phyloP scores from a whole-genome alignment of 768 basidiomycete genomes.

The Mycena albidolilacea region DNA sequence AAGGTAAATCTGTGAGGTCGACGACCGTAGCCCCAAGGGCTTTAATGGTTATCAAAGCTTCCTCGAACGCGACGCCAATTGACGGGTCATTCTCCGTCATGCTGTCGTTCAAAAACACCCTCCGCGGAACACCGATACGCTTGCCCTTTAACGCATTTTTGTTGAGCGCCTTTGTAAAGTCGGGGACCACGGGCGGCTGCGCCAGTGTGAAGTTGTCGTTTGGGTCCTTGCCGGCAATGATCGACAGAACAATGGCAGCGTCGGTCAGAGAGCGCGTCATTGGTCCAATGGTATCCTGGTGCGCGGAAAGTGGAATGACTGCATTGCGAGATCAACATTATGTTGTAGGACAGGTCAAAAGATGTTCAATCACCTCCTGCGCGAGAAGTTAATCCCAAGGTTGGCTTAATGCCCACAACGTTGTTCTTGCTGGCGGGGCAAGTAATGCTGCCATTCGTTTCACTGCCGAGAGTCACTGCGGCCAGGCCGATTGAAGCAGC shows the following conservation, averaged over 20 bases:
- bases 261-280: slow-evolving; percentile 55
- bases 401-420: slow-evolving; percentile 58
- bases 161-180: slow-evolving; percentile 57
- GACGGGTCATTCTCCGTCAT: slow-evolving; percentile 35
- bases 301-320: slow-evolving; percentile 62
- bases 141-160: slow-evolving; percentile 55
- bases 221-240: no score
- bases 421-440: slow-evolving; percentile 59
- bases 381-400: slow-evolving; percentile 57
- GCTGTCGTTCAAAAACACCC: slow-evolving; percentile 42
- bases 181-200: slow-evolving; percentile 57
- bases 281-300: slow-evolving; percentile 57
- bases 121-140: slow-evolving; percentile 62
- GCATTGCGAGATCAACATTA: neutral
- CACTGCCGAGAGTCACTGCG: slow-evolving; percentile 50
- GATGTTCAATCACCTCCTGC: slow-evolving; percentile 46
- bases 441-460: slow-evolving; percentile 64
- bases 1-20: slow-evolving; percentile 62
- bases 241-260: slow-evolving; percentile 53
- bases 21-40: slow-evolving; percentile 60
- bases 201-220: slow-evolving; percentile 45
- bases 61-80: slow-evolving; percentile 52
- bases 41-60: slow-evolving; percentile 54
- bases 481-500: slow-evolving; percentile 59
- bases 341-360: neutral